Evolutionary conservation across 2,329 filamentous ascomycete species (phyloP).

Genomic region (Ophiocordyceps camponoti-saundersi): DNA sequence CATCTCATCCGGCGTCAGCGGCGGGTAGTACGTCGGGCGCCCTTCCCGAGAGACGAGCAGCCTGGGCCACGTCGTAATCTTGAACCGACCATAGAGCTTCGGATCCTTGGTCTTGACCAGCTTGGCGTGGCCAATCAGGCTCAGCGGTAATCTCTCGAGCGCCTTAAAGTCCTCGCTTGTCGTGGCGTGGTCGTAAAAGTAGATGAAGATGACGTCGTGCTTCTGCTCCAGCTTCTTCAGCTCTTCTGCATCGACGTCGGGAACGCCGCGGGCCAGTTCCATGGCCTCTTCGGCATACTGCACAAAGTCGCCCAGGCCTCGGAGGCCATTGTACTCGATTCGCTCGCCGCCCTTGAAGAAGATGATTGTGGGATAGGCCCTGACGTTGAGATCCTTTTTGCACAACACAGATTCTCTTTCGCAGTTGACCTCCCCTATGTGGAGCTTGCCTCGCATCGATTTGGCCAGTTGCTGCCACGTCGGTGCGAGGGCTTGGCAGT

Average conservation of each 20-base stretch:
- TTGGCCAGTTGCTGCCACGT: slow-evolving; percentile 82
- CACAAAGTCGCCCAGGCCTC: slow-evolving; percentile 80
- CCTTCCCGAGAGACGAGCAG: slow-evolving; percentile 79
- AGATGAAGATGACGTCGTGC: slow-evolving; percentile 90
- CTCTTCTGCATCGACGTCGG: slow-evolving; percentile 58
- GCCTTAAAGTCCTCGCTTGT: slow-evolving; percentile 83
- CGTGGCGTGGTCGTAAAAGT: slow-evolving; percentile 94
- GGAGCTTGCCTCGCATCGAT: slow-evolving; percentile 77
- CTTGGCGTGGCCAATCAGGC: slow-evolving; percentile 78
- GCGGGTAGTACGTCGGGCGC: slow-evolving; percentile 77
- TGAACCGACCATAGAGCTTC: slow-evolving; percentile 63
- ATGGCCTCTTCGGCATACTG: slow-evolving; percentile 76
- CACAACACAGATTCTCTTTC: slow-evolving; percentile 75
- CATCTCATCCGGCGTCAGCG: slow-evolving; percentile 80
- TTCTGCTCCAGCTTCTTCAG: slow-evolving; percentile 79
- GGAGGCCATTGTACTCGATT: slow-evolving; percentile 81
- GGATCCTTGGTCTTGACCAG: slow-evolving; percentile 81
- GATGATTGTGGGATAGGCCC: slow-evolving; percentile 72
- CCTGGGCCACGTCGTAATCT: slow-evolving; percentile 94
- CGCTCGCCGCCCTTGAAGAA: slow-evolving; percentile 88
- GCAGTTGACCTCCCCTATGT: slow-evolving; percentile 93
- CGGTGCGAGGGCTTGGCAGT: slow-evolving; percentile 85
- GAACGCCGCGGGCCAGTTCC: slow-evolving; percentile 58
- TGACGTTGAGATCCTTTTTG: slow-evolving; percentile 75
- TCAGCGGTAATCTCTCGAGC: slow-evolving; percentile 71